Evolutionary conservation across 2,329 filamentous ascomycete species (phyloP).

Genomic region (Pseudogymnoascus destructans): DNA sequence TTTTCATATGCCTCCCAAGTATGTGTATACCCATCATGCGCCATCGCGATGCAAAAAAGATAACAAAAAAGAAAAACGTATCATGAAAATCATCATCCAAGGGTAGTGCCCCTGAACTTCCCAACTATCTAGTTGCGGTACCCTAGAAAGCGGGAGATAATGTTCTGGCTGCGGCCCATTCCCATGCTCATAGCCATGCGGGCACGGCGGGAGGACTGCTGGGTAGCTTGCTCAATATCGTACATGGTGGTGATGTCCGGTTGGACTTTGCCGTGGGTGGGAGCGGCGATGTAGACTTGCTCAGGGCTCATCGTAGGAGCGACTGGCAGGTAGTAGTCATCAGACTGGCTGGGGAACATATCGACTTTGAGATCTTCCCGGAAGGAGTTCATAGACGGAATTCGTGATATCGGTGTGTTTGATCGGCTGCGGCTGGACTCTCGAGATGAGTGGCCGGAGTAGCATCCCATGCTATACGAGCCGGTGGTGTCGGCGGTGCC

Average conservation of each 20-base stretch:
- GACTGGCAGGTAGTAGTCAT: neutral
- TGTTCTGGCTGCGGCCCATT: slow-evolving; percentile 6
- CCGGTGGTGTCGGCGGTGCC: slow-evolving; percentile 19
- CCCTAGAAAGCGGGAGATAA: neutral
- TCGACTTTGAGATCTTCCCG: slow-evolving; percentile 7
- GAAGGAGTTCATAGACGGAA: neutral
- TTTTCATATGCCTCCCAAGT: slow-evolving; percentile 6
- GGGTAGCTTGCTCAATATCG: slow-evolving; percentile 1
- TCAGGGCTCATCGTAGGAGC: slow-evolving; percentile 7
- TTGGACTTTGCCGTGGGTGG: slow-evolving; percentile 9
- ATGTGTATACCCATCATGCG: slow-evolving; percentile 4
- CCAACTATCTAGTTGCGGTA: neutral
- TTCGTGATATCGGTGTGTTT: neutral
- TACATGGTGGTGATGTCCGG: slow-evolving; percentile 5
- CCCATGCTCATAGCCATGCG: slow-evolving; percentile 6
- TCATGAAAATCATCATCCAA: neutral
- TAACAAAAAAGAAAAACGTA: neutral
- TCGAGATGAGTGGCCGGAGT: slow-evolving; percentile 25
- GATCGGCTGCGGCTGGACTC: slow-evolving; percentile 8
- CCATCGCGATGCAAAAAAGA: neutral
- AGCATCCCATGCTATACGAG: slow-evolving; percentile 21
- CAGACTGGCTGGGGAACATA: neutral
- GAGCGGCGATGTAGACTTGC: slow-evolving; percentile 9
- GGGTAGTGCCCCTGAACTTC: neutral
- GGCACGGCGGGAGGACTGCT: neutral